Evolutionary conservation across 2,329 filamentous ascomycete species (phyloP).

Genomic region (Ophiobolus disseminans): DNA sequence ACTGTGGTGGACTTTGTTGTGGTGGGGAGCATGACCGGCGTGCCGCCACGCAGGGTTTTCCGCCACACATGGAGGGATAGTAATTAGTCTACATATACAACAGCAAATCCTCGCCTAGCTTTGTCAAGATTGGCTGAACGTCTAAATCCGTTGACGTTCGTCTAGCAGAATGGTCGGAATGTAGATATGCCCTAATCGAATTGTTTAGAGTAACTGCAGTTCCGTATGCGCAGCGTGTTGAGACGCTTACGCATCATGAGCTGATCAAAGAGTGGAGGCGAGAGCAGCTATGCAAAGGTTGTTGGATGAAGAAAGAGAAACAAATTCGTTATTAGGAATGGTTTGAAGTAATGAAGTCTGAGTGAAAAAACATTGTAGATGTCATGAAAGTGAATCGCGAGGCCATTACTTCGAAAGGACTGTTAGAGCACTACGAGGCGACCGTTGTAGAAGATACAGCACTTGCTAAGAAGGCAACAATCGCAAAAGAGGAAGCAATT

Average conservation of each 20-base stretch:
- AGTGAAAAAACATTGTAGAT: background rate
- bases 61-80: background rate
- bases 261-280: conserved; percentile 16
- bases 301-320: background rate
- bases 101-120: background rate
- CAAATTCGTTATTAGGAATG: conserved; percentile 6
- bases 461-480: background rate
- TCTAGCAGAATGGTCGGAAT: background rate
- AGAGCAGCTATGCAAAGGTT: conserved; percentile 6
- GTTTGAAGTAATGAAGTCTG: conserved; percentile 6
- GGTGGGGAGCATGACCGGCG: background rate
- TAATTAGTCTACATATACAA: background rate
- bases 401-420: background rate
- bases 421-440: background rate
- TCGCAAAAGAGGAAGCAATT: no score
- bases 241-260: conserved; percentile 18
- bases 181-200: conserved; percentile 3
- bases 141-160: background rate
- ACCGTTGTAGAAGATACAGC: background rate
- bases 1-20: background rate
- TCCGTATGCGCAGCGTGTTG: conserved; percentile 14
- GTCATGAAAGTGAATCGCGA: background rate
- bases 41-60: background rate
- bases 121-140: conserved; percentile 1
- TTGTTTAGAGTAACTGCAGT: conserved; percentile 6